Evolutionary conservation across 495 filamentous ascomycete species (phyloP).

Genomic region (Lasiosphaeria ovina): DNA sequence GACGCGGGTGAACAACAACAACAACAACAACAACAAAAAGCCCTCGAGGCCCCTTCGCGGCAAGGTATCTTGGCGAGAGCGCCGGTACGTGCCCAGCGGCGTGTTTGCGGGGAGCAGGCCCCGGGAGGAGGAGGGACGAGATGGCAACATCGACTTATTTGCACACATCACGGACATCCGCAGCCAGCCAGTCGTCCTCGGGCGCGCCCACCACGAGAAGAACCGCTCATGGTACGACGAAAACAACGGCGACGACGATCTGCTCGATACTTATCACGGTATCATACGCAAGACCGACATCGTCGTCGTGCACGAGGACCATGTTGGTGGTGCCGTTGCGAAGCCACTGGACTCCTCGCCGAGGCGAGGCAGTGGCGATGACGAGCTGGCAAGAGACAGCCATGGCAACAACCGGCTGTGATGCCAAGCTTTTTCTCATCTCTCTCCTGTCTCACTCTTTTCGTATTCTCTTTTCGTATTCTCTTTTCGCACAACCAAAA

Average conservation of each 20-base stretch:
- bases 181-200: not conserved
- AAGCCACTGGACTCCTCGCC: not conserved
- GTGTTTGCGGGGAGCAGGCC: not conserved
- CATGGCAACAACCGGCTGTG: not conserved
- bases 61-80: constrained; percentile 18
- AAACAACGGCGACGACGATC: not conserved
- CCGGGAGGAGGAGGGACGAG: too few species aligned
- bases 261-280: not conserved
- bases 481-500: too few species aligned
- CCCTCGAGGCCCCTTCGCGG: constrained; percentile 6
- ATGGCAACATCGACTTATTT: not conserved
- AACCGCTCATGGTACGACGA: not conserved
- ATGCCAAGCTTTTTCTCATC: too few species aligned
- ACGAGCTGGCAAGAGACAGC: not conserved
- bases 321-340: not conserved
- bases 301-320: not conserved
- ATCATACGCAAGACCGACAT: not conserved
- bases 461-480: too few species aligned
- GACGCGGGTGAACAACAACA: not conserved
- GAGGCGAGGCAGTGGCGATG: not conserved
- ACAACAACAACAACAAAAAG: constrained; percentile 4
- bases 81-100: not conserved
- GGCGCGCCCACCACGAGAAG: not conserved
- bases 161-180: not conserved
- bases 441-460: too few species aligned